Base-by-base conservation (phyloP, 345 rosid genomes). In the Citrus glauca region DNA sequence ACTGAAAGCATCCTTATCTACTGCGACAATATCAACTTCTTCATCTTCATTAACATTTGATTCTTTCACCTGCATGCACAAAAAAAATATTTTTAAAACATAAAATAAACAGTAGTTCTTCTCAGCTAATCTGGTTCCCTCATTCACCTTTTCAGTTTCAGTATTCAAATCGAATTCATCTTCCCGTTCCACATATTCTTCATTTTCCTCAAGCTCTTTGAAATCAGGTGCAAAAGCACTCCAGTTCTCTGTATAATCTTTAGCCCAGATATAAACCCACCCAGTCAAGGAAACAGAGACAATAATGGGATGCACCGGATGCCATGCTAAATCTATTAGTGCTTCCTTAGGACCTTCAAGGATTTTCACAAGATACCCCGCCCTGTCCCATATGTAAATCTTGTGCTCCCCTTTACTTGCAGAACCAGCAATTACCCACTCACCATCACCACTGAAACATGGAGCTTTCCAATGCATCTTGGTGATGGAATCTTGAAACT, bases 151-250 rank as follows among this genome's bases (percentile, higher is more conserved):
- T 86, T 92, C 98, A 63, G 92, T 89, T 86, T 91, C 98, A 80
- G 97, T 97, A 71, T 89, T 81, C 83, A 94, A 75, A 89, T 96
- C 99, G 82, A 96, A 96, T 72, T 96, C 98, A 81, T 96, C 99
- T 85, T 96, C 99, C 3, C 95, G 88, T 88, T 96, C 98, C 66
- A 96, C 92, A 66, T 96, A 96, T 86, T 97, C 99, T 84, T 97
- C 99, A 80, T 97, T 97, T 84, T 97, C 99, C 88, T 94, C 98
- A 7, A 97, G 98, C 90, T 96, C 99, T 82, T 94, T 96, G 79
- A 96, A 96, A 83, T 97, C 99, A 5, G 99, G 98, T 78, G 99
- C 99, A 87, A 97, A 97, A 45, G 99, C 98, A 80, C 99, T 97
- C 99, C 98, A 97, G 69, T 97, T 97, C 86, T 97, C 99, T 4